phyloP scores from a whole-genome alignment of 148 eudicot genomes.

The Fallopia convolvulus region DNA sequence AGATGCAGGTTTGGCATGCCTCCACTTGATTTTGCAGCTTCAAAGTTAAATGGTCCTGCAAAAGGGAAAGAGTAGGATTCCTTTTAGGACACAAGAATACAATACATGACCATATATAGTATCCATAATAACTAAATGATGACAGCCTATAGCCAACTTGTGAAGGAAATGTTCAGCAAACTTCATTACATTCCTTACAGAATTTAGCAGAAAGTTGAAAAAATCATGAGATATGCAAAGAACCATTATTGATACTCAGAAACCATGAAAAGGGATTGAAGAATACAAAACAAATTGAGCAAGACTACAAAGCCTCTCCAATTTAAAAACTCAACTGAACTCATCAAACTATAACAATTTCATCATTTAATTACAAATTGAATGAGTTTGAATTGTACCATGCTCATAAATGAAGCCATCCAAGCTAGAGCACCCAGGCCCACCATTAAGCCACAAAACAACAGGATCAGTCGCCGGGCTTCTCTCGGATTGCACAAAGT shows the following conservation, averaged over 20 bases:
- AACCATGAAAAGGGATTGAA: neutral
- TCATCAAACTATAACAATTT: neutral
- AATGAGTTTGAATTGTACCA: constrained; percentile 28
- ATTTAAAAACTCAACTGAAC: neutral
- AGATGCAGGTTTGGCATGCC: constrained; percentile 64
- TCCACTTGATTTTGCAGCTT: constrained; percentile 39
- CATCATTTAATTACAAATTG: neutral
- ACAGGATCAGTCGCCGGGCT: constrained; percentile 36
- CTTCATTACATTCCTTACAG: neutral
- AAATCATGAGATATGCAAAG: too few relatives aligned
- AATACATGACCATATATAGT: neutral
- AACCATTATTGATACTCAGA: neutral
- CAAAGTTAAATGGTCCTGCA: constrained; percentile 92
- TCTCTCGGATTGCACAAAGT: constrained; percentile 41
- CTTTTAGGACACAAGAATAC: neutral
- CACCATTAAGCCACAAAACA: constrained; percentile 52
- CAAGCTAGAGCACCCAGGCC: constrained; percentile 50
- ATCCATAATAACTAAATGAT: neutral
- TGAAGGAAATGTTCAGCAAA: neutral
- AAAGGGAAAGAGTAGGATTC: neutral
- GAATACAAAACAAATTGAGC: neutral
- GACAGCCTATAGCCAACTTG: neutral
- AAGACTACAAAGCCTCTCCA: neutral
- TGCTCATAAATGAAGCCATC: constrained; percentile 68
- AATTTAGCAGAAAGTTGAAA: neutral